phyloP scores from a whole-genome alignment of 108 stramenopile species.

The Heterococcus sp. region DNA sequence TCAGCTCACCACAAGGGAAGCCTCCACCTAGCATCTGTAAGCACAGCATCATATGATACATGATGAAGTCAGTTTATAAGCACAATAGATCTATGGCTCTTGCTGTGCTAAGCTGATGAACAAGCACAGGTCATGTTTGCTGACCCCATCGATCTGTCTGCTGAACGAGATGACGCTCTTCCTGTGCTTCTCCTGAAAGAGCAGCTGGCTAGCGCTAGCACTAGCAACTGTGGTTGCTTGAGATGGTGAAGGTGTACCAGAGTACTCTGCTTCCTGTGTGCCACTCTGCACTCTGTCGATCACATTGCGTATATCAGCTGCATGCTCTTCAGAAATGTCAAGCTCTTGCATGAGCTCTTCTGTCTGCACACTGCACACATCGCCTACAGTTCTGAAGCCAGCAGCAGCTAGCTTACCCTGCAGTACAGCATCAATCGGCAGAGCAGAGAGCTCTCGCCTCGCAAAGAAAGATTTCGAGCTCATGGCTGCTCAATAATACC shows the following conservation, averaged over 20 bases:
- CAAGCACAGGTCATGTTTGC: no score
- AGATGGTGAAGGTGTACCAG: no score
- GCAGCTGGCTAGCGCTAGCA: not conserved
- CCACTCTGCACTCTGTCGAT: not conserved
- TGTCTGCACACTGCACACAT: not conserved
- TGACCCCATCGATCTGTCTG: conserved; percentile 30
- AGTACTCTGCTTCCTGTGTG: not conserved
- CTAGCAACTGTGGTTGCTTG: no score
- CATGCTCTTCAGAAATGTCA: not conserved
- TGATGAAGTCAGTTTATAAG: no score
- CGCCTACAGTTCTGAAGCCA: not conserved
- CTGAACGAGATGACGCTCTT: conserved; percentile 1
- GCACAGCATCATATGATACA: not conserved
- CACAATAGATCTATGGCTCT: no score
- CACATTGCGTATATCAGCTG: no score
- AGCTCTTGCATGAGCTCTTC: not conserved
- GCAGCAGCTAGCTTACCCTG: not conserved
- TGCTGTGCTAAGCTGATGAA: no score
- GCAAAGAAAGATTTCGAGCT: not conserved
- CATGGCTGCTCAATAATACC: no score
- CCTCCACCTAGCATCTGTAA: conserved; percentile 26
- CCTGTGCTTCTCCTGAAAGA: not conserved
- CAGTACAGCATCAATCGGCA: not conserved
- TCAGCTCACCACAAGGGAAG: conserved; percentile 36
- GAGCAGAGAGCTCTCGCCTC: not conserved